A percentile compares a stretch with the other conserved stretches of the same genome.
phyloP scores from a whole-genome alignment of 768 basidiomycete genomes.

The Thelephora aurantiotincta region DNA sequence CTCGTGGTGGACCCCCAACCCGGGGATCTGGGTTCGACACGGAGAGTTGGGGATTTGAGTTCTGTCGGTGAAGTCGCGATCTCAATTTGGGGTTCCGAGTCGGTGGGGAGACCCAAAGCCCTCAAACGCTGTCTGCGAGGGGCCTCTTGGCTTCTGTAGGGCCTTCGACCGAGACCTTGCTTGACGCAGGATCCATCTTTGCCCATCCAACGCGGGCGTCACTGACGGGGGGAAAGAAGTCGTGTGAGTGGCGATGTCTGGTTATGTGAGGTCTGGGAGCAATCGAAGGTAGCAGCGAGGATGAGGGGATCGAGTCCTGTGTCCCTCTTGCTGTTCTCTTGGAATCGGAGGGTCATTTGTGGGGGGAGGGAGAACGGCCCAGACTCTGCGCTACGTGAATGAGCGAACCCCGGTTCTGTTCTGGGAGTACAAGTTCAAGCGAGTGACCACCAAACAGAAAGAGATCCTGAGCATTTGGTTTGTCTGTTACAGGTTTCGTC shows the following conservation, averaged over 20 bases:
- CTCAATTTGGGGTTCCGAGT: neutral
- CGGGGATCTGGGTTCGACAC: no score
- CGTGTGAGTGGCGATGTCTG: conserved; percentile 77
- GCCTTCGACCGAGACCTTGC: conserved; percentile 27
- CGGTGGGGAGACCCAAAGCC: conserved; percentile 10
- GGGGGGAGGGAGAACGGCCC: no score
- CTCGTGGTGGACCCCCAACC: no score
- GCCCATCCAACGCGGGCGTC: conserved; percentile 30
- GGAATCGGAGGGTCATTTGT: conserved; percentile 36
- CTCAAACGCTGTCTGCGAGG: conserved; percentile 51
- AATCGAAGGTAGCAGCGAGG: conserved; percentile 59
- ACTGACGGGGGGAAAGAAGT: conserved; percentile 50
- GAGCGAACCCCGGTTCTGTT: no score
- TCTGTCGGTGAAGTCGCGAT: no score
- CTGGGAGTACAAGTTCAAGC: no score
- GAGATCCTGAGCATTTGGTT: no score
- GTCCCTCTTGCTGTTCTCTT: conserved; percentile 38
- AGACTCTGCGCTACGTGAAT: no score
- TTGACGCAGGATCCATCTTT: conserved; percentile 23
- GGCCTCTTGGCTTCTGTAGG: conserved; percentile 64
- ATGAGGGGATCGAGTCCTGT: conserved; percentile 70
- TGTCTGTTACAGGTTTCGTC: no score
- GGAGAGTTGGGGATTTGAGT: no score
- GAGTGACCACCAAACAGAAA: no score
- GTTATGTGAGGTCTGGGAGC: conserved; percentile 69